These are phyloP conservation scores for Bremia lactucae DNA, from an alignment of 352 stramenopile species.

Conservation along the genomic window DNA sequence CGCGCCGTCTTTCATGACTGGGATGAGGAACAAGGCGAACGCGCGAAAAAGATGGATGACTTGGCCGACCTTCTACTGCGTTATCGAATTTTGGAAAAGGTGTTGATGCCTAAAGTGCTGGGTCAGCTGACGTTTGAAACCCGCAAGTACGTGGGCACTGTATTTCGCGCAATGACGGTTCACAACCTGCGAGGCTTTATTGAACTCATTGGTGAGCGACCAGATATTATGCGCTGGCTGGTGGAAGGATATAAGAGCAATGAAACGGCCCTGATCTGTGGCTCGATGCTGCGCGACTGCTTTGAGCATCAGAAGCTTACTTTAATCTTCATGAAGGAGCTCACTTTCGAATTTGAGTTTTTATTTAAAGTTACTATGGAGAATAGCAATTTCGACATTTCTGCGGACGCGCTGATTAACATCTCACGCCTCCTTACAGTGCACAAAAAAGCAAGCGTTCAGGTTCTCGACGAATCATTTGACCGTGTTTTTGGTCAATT, in stretches of 20 bases:
- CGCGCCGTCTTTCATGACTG: constrained; percentile 63
- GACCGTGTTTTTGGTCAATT: constrained; percentile 60
- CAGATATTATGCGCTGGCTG: constrained; percentile 64
- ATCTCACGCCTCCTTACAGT: constrained; percentile 57
- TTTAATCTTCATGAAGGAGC: constrained; percentile 48
- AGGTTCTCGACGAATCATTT: constrained; percentile 41
- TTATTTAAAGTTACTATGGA: constrained; percentile 64
- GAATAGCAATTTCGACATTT: constrained; percentile 78
- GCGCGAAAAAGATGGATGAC: constrained; percentile 71
- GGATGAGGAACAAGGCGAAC: constrained; percentile 57
- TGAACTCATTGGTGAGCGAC: constrained; percentile 42
- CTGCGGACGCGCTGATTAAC: constrained; percentile 73
- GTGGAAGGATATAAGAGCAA: constrained; percentile 68
- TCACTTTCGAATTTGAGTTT: constrained; percentile 51
- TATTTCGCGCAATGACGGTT: constrained; percentile 69
- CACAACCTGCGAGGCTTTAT: constrained; percentile 58
- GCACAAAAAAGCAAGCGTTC: constrained; percentile 47
- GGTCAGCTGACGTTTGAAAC: constrained; percentile 69
- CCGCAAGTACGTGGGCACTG: constrained; percentile 68
- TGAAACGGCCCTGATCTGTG: constrained; percentile 61
- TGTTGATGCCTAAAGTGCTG: constrained; percentile 60
- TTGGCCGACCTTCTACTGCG: constrained; percentile 66
- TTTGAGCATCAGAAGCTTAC: constrained; percentile 55
- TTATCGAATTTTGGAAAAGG: constrained; percentile 64
- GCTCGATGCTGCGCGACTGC: constrained; percentile 72